These are phyloP conservation scores for Penicillium crystallinum DNA, from an alignment of 495 filamentous ascomycete species.

Conservation along the genomic window DNA sequence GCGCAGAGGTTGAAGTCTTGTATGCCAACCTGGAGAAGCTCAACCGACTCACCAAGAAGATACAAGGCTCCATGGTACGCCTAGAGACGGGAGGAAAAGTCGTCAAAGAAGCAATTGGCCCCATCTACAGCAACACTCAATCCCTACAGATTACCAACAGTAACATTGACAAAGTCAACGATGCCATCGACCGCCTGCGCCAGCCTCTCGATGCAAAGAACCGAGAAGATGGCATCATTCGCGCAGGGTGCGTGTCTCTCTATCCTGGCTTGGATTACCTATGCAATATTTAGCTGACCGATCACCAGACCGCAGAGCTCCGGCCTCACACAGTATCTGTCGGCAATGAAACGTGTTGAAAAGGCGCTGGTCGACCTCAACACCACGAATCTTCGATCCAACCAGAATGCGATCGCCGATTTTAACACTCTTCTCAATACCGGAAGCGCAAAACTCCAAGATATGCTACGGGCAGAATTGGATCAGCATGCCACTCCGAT, in stretches of 20 bases:
- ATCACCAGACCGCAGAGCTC: constrained; percentile 62
- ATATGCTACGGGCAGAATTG: constrained; percentile 69
- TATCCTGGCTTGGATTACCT: background rate
- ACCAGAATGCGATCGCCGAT: constrained; percentile 82
- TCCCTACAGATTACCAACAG: constrained; percentile 75
- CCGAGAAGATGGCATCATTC: constrained; percentile 86
- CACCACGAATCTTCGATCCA: constrained; percentile 79
- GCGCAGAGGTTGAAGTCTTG: constrained; percentile 65
- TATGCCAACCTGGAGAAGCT: constrained; percentile 63
- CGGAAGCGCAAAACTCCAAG: constrained; percentile 77
- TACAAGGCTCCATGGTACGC: constrained; percentile 77
- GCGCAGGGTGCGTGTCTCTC: constrained; percentile 55
- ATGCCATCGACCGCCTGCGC: constrained; percentile 80
- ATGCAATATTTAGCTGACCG: constrained; percentile 12
- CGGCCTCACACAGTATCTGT: constrained; percentile 79
- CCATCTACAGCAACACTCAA: constrained; percentile 89
- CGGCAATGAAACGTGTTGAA: constrained; percentile 81
- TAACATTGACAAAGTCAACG: constrained; percentile 82
- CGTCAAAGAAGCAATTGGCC: constrained; percentile 86
- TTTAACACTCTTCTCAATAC: constrained; percentile 69
- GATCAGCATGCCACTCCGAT: constrained; percentile 67
- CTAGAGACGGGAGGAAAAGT: constrained; percentile 82
- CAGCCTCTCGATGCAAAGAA: constrained; percentile 84
- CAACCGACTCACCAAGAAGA: constrained; percentile 80
- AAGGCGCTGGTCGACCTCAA: constrained; percentile 75